A percentile compares a stretch with the other conserved stretches of the same genome.
Conservation (phyloP, 1,284 basidiomycete species). For the Takashimella tepidaria region DNA sequence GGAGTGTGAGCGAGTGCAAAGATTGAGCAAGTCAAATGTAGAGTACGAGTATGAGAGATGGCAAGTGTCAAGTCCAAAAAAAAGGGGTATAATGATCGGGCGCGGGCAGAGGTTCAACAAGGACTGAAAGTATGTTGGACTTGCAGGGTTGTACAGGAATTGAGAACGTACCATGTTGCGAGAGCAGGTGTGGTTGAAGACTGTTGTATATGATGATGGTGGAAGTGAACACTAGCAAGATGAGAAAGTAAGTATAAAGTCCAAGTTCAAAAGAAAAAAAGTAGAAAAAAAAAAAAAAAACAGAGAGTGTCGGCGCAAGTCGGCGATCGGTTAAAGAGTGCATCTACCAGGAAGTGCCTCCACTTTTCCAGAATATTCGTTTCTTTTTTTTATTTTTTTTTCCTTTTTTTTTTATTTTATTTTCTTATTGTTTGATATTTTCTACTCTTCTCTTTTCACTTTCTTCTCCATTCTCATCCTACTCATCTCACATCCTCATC, state of each 20-base stretch:
- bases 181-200: background rate
- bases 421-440: background rate
- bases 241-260: too few species aligned
- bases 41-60: background rate
- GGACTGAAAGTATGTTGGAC: background rate
- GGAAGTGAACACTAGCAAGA: too few species aligned
- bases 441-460: background rate
- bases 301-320: background rate
- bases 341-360: background rate
- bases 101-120: too few species aligned
- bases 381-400: background rate
- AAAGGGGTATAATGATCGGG: background rate
- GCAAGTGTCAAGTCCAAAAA: background rate
- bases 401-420: background rate
- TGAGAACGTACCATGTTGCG: too few species aligned
- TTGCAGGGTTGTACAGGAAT: background rate
- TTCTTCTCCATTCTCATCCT: slow-evolving; percentile 4
- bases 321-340: background rate
- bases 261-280: too few species aligned
- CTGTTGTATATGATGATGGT: background rate
- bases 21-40: too few species aligned
- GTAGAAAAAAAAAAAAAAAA: too few species aligned
- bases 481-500: slow-evolving; percentile 12
- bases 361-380: slow-evolving; percentile 18
- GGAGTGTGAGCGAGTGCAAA: background rate